Conservation (phyloP, 768 basidiomycete species). For the Leccinum pellstonianum region DNA sequence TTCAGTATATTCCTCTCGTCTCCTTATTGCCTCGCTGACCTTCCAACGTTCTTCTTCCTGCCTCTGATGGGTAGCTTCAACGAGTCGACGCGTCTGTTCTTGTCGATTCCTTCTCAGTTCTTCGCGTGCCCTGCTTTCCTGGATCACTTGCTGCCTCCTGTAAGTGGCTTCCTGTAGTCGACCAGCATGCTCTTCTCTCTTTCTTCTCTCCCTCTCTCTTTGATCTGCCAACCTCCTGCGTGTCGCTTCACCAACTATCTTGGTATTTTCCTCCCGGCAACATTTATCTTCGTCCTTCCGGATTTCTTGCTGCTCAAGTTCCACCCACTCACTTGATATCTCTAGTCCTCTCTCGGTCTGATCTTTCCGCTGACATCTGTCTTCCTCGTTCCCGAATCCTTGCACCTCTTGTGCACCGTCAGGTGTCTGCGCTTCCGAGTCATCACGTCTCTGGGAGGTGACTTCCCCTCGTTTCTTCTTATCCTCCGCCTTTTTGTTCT, state of each 20-base stretch:
- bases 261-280: background rate
- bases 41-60: background rate
- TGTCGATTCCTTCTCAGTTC: background rate
- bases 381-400: background rate
- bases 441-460: background rate
- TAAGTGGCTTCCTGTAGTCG: background rate
- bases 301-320: background rate
- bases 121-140: background rate
- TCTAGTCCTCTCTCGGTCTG: too few relatives aligned
- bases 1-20: background rate
- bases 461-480: background rate
- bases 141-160: background rate
- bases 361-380: background rate
- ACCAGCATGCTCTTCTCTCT: background rate
- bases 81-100: background rate
- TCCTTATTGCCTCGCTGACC: background rate
- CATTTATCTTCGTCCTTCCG: background rate
- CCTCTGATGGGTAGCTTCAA: background rate
- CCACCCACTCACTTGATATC: background rate
- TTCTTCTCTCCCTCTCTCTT: background rate
- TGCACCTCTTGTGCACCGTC: background rate
- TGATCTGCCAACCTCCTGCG: background rate
- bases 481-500: background rate
- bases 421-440: background rate
- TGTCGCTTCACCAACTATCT: background rate